Base-by-base conservation (phyloP, 164 flowering plant genomes). In the Aristolochia fimbriata region DNA sequence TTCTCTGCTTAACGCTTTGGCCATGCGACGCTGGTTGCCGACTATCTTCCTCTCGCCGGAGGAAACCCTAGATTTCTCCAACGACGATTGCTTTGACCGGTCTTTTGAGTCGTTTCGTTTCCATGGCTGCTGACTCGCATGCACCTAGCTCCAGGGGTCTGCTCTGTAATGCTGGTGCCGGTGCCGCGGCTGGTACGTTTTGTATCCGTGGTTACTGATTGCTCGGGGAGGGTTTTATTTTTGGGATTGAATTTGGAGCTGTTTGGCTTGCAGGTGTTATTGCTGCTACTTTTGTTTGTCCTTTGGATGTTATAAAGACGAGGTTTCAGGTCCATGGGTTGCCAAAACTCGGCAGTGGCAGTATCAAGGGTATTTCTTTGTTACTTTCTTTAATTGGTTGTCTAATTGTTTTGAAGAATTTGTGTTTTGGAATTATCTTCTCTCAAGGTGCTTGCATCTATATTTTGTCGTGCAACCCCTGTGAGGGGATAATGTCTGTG, bases 221-320 rank as follows among this genome's bases (percentile, higher is more conserved):
- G 15, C 13, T 41, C 9, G 5, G 4, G 17, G 9, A 41, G 31
- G 46, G 23, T 41, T 41, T 56, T 14, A 2, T 25, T 52, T 19
- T n/a, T 2, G 13, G 51, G 21, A 48, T 14, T 51, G 19, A 21
- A 10, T 30, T 15, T 63, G 51, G 10, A 23, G 24, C 11, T 12
- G 24, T 23, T 23, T 54, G 30, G 57, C 14, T 55, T 74, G 62
- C 77, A 93, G 97, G 99, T 37, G 88, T 74, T 47, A 78, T 88
- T 59, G 97, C 97, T 45, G 99, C 99, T 21, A 85, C 99, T 0
- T 93, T 93, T 74, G 99, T 93, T 57, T 93, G 99, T 69, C 99
- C 99, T 47, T 77, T 93, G 66, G 99, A 93, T 83, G 96, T 93
- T 15, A 90, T 93, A 65, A 93, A 90, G 72, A 93, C 99, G 24